Evolutionary conservation across 2,329 filamentous ascomycete genomes (phyloP).

Genomic region (Berkeleyomyces rouxiae): DNA sequence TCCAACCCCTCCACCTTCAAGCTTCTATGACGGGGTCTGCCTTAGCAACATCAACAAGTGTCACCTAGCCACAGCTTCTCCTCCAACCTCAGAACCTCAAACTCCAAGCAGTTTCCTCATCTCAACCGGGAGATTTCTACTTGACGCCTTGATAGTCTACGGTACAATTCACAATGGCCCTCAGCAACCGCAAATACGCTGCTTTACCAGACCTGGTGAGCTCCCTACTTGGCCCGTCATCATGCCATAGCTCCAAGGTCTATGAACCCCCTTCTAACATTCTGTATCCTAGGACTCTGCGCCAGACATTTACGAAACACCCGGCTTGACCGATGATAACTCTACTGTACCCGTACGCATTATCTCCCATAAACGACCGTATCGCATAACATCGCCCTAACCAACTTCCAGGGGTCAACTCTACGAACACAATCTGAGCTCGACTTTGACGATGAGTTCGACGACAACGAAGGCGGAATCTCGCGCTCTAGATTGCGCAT

Average conservation of each 20-base stretch:
- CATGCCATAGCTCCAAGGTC: conserved; percentile 12
- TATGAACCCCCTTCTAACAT: conserved; percentile 14
- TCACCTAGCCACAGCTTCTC: neutral
- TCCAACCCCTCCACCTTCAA: neutral
- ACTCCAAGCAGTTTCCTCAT: neutral
- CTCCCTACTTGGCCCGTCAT: conserved; percentile 10
- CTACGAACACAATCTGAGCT: conserved; percentile 42
- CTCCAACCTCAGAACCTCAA: neutral
- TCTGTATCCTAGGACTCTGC: conserved; percentile 56
- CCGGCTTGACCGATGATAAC: conserved; percentile 76
- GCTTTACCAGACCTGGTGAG: conserved; percentile 61
- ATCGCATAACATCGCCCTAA: neutral
- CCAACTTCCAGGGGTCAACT: conserved; percentile 31
- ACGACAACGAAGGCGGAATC: conserved; percentile 50
- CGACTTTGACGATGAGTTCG: conserved; percentile 44
- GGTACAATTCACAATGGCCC: conserved; percentile 36
- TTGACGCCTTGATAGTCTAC: neutral
- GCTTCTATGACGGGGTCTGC: neutral
- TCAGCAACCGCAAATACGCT: conserved; percentile 69
- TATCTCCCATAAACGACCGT: neutral
- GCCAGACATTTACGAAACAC: conserved; percentile 92
- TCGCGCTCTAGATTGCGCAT: conserved; percentile 61
- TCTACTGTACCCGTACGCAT: conserved; percentile 61
- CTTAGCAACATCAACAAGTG: neutral
- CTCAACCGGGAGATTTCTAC: neutral